Evolutionary conservation across 345 rosid genomes (phyloP).

Genomic region (Eucalyptus sp.): DNA sequence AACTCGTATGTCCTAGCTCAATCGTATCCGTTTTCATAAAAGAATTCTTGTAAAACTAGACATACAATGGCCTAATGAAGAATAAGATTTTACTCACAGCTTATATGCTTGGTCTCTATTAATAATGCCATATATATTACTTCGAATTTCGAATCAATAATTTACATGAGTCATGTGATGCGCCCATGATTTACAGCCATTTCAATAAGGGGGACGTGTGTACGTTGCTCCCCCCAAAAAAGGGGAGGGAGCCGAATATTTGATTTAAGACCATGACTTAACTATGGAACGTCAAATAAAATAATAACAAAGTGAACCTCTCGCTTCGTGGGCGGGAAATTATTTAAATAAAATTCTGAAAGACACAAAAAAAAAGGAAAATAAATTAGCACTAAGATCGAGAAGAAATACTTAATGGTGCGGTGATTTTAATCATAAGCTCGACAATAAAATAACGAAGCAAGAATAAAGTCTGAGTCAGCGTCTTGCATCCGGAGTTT

Average conservation of each 20-base stretch:
- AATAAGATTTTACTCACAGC: not conserved
- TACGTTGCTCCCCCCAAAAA: not conserved
- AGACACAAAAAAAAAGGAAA: not conserved
- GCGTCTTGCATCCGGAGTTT: not conserved
- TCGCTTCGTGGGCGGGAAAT: not conserved
- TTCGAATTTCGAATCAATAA: not conserved
- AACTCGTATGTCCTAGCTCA: not conserved
- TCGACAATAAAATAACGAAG: not conserved
- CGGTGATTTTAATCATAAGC: not conserved
- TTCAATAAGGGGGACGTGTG: not conserved
- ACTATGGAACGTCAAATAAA: not conserved
- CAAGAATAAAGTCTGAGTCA: not conserved
- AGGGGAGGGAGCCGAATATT: not conserved
- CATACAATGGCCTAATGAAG: not conserved
- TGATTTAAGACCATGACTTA: not conserved
- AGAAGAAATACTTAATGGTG: not conserved
- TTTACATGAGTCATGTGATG: not conserved
- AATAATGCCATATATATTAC: not conserved
- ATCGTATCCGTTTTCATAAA: not conserved
- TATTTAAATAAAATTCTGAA: not conserved
- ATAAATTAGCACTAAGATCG: not conserved
- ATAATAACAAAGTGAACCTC: not conserved
- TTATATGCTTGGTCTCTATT: not conserved
- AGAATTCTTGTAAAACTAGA: not conserved
- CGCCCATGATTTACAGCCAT: not conserved